Conservation (phyloP, 306 rosid species). For the Vigna nakashimae region DNA sequence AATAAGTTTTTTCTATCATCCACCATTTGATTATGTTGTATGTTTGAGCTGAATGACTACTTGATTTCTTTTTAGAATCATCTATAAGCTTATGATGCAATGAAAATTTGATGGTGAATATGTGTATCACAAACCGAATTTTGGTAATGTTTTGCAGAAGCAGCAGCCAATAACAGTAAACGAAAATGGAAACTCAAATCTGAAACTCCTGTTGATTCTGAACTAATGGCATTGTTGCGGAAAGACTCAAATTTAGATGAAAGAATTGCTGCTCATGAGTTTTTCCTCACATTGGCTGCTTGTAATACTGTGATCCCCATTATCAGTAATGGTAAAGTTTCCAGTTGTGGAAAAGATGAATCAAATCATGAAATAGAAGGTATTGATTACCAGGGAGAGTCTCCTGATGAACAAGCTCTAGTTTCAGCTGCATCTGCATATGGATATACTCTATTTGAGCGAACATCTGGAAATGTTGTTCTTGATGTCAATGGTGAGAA, state of each 20-base stretch:
- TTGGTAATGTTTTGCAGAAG: conserved; percentile 47
- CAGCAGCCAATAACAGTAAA: conserved; percentile 44
- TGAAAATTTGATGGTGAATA: conserved; percentile 21
- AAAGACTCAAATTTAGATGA: conserved; percentile 54
- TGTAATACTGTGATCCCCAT: conserved; percentile 91
- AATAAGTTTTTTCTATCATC: conserved; percentile 10
- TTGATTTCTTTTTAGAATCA: not conserved
- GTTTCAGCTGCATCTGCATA: conserved; percentile 85
- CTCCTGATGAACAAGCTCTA: conserved; percentile 90
- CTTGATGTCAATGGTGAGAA: conserved; percentile 75
- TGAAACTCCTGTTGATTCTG: conserved; percentile 62
- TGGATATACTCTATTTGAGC: conserved; percentile 83
- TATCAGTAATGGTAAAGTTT: conserved; percentile 45
- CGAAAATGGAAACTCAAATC: conserved; percentile 71
- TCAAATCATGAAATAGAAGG: conserved; percentile 49
- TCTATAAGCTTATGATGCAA: conserved; percentile 12
- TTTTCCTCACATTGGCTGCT: conserved; percentile 86
- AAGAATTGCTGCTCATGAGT: conserved; percentile 72
- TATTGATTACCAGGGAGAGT: conserved; percentile 86
- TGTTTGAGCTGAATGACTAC: conserved; percentile 16
- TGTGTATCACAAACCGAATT: not conserved
- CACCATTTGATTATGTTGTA: not conserved
- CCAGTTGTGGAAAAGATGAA: conserved; percentile 47
- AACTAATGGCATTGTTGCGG: conserved; percentile 63
- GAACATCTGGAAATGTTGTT: conserved; percentile 83